phyloP scores from a whole-genome alignment of 345 rosid species.

The Salix udensis region DNA sequence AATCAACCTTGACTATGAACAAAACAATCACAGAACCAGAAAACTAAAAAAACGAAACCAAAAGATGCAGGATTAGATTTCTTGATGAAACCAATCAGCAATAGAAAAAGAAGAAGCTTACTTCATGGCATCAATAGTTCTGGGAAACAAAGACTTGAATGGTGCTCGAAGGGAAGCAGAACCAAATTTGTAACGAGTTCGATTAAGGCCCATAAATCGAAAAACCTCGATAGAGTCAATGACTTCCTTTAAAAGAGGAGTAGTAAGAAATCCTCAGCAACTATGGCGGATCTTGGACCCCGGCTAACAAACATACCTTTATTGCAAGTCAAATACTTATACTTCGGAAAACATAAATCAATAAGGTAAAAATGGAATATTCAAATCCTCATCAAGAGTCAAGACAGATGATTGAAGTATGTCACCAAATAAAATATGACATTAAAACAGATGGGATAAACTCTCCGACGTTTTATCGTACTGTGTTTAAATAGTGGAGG shows the following conservation, averaged over 20 bases:
- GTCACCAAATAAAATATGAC: too few relatives aligned
- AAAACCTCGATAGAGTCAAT: background rate
- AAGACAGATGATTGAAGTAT: too few relatives aligned
- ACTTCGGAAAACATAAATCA: too few relatives aligned
- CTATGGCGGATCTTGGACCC: constrained; percentile 39
- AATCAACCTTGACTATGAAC: background rate
- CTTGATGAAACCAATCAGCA: background rate
- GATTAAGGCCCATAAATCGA: constrained; percentile 39
- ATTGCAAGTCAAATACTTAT: background rate
- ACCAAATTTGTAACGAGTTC: constrained; percentile 24
- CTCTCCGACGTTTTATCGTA: too few relatives aligned
- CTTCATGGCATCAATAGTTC: constrained; percentile 50
- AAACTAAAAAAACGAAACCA: background rate
- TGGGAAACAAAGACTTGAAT: constrained; percentile 39
- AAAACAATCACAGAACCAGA: background rate
- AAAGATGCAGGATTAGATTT: background rate
- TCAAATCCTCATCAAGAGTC: too few relatives aligned
- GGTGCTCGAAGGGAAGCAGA: constrained; percentile 16
- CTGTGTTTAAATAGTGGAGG: too few relatives aligned
- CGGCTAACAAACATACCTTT: background rate
- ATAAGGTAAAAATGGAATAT: too few relatives aligned
- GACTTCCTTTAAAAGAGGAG: background rate
- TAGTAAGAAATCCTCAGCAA: constrained; percentile 14
- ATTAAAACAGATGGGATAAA: too few relatives aligned
- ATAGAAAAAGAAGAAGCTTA: constrained; percentile 19